These are phyloP conservation scores for Penicillium sp. DNA, from an alignment of 2,329 filamentous ascomycete genomes.

Conservation along the genomic window DNA sequence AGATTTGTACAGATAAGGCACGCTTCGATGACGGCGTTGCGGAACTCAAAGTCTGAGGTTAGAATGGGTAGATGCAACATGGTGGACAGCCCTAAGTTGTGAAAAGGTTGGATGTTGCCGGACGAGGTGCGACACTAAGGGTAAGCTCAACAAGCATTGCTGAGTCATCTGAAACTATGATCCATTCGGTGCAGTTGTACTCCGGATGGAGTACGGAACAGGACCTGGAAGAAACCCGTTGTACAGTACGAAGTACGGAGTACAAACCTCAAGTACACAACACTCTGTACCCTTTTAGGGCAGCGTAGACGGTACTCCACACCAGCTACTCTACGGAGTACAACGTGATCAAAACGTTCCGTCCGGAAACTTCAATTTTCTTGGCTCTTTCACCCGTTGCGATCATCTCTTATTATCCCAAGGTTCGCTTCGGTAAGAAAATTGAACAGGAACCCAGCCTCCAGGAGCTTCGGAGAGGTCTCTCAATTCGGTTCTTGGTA, in stretches of 20 bases:
- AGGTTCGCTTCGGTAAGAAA: conserved; percentile 12
- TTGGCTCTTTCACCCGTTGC: background rate
- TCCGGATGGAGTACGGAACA: too few relatives aligned
- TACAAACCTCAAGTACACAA: background rate
- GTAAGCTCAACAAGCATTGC: conserved; percentile 18
- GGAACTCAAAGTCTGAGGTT: background rate
- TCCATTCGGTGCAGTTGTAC: too few relatives aligned
- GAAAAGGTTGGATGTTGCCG: conserved; percentile 13
- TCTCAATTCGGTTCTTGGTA: background rate
- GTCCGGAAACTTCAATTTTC: background rate
- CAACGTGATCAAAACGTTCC: conserved; percentile 13
- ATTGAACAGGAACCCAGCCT: background rate
- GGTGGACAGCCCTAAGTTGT: background rate
- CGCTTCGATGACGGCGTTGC: background rate
- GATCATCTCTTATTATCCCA: conserved; percentile 8
- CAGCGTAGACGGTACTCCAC: conserved; percentile 19
- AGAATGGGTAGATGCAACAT: conserved; percentile 1
- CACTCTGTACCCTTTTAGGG: background rate
- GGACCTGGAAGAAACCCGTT: background rate
- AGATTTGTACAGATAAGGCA: background rate
- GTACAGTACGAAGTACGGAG: background rate
- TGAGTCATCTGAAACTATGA: conserved; percentile 18
- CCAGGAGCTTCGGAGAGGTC: background rate
- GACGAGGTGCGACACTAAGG: conserved; percentile 1
- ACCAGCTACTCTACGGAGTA: conserved; percentile 22